Evolutionary conservation across 1,284 basidiomycete species (phyloP).

Genomic region (Microbotryomycetes sp.): DNA sequence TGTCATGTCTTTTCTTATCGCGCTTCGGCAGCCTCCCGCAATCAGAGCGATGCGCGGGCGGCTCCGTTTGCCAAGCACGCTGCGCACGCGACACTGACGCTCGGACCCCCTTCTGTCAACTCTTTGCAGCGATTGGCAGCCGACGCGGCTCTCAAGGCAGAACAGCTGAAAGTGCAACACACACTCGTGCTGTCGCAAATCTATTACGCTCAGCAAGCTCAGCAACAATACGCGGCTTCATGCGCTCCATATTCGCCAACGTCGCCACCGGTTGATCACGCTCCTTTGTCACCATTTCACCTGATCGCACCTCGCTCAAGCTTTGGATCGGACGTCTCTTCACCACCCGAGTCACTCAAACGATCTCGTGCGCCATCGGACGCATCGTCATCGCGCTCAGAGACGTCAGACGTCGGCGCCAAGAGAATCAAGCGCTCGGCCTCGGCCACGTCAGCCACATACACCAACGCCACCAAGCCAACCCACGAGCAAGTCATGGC

Average conservation of each 20-base stretch:
- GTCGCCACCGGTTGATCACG: not conserved
- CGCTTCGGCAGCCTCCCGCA: not conserved
- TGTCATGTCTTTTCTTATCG: not conserved
- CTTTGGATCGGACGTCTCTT: not conserved
- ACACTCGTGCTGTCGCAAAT: conserved; percentile 16
- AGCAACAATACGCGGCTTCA: conserved; percentile 10
- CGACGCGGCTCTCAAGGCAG: conserved; percentile 24
- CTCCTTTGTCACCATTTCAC: not conserved
- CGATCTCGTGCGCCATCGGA: not conserved
- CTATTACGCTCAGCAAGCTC: conserved; percentile 8
- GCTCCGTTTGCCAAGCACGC: not conserved
- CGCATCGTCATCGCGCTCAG: not conserved
- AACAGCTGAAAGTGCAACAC: conserved; percentile 31
- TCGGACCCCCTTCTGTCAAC: not conserved
- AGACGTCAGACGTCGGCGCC: not conserved
- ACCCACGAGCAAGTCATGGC: conserved; percentile 27
- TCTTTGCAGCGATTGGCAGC: conserved; percentile 29
- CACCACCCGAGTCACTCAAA: not conserved
- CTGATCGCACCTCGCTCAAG: conserved; percentile 11
- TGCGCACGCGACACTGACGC: not conserved
- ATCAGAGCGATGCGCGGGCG: not conserved
- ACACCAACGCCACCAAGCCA: not conserved
- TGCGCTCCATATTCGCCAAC: conserved; percentile 1
- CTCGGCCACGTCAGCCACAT: not conserved
- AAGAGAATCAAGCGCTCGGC: conserved; percentile 8